phyloP scores from a whole-genome alignment of 2,329 filamentous ascomycete genomes.

The Hymenoscyphus fructigenus region DNA sequence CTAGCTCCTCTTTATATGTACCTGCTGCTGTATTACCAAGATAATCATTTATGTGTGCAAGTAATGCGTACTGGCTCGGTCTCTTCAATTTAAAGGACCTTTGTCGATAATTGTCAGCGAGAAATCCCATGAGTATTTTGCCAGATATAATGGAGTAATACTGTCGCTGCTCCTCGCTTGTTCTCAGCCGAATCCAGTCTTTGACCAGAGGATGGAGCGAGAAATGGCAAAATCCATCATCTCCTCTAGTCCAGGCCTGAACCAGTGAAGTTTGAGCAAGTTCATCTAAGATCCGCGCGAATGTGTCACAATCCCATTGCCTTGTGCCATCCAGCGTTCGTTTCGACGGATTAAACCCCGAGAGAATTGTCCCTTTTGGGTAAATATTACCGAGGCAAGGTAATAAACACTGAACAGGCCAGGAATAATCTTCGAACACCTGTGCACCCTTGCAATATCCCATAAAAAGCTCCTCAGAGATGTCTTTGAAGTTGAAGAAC shows the following conservation, averaged over 20 bases:
- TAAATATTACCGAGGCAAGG: neutral
- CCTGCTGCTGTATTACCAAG: slow-evolving; percentile 7
- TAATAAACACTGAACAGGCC: slow-evolving; percentile 11
- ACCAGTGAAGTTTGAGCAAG: slow-evolving; percentile 25
- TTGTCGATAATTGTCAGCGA: neutral
- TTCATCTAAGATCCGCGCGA: slow-evolving; percentile 18
- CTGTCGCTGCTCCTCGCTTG: slow-evolving; percentile 2
- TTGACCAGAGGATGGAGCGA: slow-evolving; percentile 27
- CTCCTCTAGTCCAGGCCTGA: slow-evolving; percentile 20
- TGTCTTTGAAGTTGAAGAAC: slow-evolving; percentile 27
- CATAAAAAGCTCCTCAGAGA: slow-evolving; percentile 29
- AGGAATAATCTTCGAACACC: neutral
- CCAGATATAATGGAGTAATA: slow-evolving; percentile 11
- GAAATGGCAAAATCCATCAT: slow-evolving; percentile 19
- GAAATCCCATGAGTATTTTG: slow-evolving; percentile 7
- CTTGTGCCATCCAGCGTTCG: neutral
- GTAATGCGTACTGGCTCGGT: slow-evolving; percentile 7
- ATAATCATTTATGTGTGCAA: slow-evolving; percentile 17
- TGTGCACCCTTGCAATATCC: slow-evolving; percentile 11
- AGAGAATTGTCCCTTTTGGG: neutral
- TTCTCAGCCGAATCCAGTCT: slow-evolving; percentile 29
- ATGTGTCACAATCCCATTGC: slow-evolving; percentile 19
- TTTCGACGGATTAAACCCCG: neutral
- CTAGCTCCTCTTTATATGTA: neutral
- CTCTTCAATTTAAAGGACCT: slow-evolving; percentile 11